A percentile compares a stretch with the other conserved stretches of the same genome.
Evolutionary conservation across 2,329 filamentous ascomycete species (phyloP).

Genomic region (Truncatella angustata): DNA sequence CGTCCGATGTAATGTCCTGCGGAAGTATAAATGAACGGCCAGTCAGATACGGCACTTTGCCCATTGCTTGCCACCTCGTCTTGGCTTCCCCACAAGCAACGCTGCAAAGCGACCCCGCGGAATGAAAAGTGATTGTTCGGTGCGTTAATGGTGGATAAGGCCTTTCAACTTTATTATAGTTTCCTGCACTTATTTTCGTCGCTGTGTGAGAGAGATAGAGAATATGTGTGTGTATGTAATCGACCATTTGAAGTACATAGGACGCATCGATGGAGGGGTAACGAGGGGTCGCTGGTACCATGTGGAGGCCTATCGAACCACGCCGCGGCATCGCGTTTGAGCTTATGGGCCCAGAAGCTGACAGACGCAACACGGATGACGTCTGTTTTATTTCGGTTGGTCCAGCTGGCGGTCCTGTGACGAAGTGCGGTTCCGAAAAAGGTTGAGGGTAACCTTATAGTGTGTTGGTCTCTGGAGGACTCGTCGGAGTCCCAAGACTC

Average conservation of each 20-base stretch:
- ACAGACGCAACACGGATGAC: not conserved
- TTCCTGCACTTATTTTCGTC: too few relatives aligned
- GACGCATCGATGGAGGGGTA: not conserved
- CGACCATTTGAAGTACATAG: not conserved
- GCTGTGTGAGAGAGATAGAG: too few relatives aligned
- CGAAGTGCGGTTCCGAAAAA: too few relatives aligned
- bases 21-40: too few relatives aligned
- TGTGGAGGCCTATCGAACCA: not conserved
- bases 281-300: not conserved
- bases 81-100: not conserved
- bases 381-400: not conserved
- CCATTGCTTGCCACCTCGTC: not conserved
- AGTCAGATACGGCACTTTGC: not conserved
- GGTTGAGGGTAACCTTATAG: too few relatives aligned
- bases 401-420: too few relatives aligned
- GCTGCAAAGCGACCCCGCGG: constrained; percentile 3
- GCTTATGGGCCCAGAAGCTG: not conserved
- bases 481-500: too few relatives aligned
- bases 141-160: constrained; percentile 1
- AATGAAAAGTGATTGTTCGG: not conserved
- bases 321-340: not conserved
- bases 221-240: too few relatives aligned
- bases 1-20: too few relatives aligned
- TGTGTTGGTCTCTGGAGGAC: too few relatives aligned
- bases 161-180: not conserved